phyloP scores from a whole-genome alignment of 495 filamentous ascomycete species.

The Xylaria bambusicola region DNA sequence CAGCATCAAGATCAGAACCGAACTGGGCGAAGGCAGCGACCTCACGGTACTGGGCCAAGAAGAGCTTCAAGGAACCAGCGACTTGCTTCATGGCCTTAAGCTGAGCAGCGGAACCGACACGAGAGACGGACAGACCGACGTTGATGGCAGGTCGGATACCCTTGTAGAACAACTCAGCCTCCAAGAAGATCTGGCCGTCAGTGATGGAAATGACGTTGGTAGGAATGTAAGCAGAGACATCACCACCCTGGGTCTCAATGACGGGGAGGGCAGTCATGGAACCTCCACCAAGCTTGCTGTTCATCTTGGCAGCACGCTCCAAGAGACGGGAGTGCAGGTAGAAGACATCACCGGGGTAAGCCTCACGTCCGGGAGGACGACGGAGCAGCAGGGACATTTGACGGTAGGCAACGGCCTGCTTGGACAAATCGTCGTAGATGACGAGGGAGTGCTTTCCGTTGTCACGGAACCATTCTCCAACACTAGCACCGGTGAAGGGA shows the following conservation, averaged over 20 bases:
- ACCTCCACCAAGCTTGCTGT: conserved; percentile 90
- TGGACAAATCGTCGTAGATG: conserved; percentile 95
- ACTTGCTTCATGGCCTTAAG: conserved; percentile 99
- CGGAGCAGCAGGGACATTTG: conserved; percentile 99
- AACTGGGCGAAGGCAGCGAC: conserved; percentile 99
- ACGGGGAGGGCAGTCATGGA: conserved; percentile 96
- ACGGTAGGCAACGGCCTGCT: conserved; percentile 99
- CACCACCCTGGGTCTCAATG: conserved; percentile 99
- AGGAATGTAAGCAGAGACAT: conserved; percentile 99
- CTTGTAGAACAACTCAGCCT: conserved; percentile 99
- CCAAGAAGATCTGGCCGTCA: conserved; percentile 99
- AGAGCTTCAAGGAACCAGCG: conserved; percentile 98
- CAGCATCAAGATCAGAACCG: conserved; percentile 98
- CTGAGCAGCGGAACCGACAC: conserved; percentile 99
- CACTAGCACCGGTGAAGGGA: conserved; percentile 70
- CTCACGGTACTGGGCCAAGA: conserved; percentile 99
- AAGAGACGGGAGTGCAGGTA: conserved; percentile 99
- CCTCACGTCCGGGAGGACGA: conserved; percentile 99
- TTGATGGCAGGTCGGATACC: conserved; percentile 99
- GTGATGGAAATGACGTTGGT: conserved; percentile 99
- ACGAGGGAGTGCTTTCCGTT: conserved; percentile 90
- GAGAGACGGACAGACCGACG: conserved; percentile 99
- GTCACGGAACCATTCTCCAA: conserved; percentile 90
- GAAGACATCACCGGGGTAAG: conserved; percentile 99
- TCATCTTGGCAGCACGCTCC: conserved; percentile 99